A percentile compares a stretch with the other conserved stretches of the same genome.
These are phyloP conservation scores for Mimosa bimucronata DNA, from an alignment of 306 rosid species.

Conservation along the genomic window DNA sequence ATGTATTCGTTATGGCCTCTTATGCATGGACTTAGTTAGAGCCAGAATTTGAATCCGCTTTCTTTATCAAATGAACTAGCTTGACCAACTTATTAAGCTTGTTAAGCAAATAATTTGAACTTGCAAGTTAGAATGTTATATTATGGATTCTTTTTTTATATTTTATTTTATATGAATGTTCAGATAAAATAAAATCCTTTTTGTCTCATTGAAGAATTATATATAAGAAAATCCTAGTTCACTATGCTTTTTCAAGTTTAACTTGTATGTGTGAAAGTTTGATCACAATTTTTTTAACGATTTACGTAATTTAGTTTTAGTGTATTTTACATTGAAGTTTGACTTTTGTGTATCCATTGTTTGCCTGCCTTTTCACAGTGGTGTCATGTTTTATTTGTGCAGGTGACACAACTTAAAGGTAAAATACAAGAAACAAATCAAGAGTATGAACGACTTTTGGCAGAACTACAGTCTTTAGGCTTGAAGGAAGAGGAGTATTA, in stretches of 20 bases:
- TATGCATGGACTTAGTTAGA: background rate
- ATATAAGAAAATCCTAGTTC: background rate
- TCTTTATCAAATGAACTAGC: background rate
- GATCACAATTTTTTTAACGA: background rate
- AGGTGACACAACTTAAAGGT: conserved; percentile 64
- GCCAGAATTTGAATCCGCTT: background rate
- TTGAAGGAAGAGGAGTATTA: conserved; percentile 49
- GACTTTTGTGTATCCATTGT: background rate
- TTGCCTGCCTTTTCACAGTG: conserved; percentile 16
- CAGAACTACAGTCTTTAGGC: conserved; percentile 45
- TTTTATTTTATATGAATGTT: background rate
- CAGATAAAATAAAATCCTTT: background rate
- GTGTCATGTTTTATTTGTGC: conserved; percentile 34
- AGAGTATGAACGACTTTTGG: conserved; percentile 50
- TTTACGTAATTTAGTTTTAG: background rate
- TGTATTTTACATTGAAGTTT: background rate
- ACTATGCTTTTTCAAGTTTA: background rate
- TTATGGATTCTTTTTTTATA: background rate
- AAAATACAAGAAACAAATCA: conserved; percentile 48
- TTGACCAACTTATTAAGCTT: background rate
- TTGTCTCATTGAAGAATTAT: background rate
- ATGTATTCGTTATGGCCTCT: background rate
- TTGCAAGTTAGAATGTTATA: background rate
- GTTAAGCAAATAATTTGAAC: background rate
- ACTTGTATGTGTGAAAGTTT: background rate